Evolutionary conservation across 495 filamentous ascomycete species (phyloP).

Genomic region (Glarea lozoyensis): DNA sequence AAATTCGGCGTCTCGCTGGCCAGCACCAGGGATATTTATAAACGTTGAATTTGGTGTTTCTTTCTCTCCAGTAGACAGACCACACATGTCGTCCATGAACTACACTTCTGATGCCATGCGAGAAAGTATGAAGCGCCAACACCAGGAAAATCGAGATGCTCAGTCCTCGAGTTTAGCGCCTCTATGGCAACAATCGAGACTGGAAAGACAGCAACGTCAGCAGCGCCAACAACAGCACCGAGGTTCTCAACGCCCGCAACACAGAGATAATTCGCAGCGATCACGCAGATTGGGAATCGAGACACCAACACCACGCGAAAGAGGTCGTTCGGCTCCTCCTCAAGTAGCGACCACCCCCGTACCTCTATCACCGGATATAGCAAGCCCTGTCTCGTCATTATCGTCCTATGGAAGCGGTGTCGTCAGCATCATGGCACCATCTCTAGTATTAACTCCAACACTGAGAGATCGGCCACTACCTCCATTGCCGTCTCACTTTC

Average conservation of each 20-base stretch:
- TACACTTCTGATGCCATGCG: constrained; percentile 10
- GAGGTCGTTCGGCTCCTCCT: constrained; percentile 9
- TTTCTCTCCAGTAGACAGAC: constrained; percentile 1
- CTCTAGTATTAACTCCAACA: too few relatives aligned
- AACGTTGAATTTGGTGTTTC: constrained; percentile 10
- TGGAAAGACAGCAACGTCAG: not conserved
- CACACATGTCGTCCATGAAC: constrained; percentile 3
- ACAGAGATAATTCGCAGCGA: not conserved
- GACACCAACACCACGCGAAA: constrained; percentile 6
- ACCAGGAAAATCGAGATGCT: not conserved
- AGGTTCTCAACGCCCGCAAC: not conserved
- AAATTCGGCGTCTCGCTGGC: constrained; percentile 1
- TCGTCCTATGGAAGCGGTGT: too few relatives aligned
- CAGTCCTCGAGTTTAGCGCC: not conserved
- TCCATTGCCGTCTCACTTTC: constrained; percentile 18
- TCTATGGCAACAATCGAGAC: not conserved
- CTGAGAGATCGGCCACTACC: constrained; percentile 17
- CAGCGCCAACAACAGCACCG: not conserved
- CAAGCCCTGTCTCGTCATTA: too few relatives aligned
- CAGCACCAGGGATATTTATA: constrained; percentile 7
- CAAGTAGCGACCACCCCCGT: too few relatives aligned
- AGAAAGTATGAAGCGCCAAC: constrained; percentile 2
- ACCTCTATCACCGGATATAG: too few relatives aligned
- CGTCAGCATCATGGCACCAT: constrained; percentile 4
- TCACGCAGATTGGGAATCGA: constrained; percentile 1